Percentiles rank a stretch among this genome's conserved stretches.
These are phyloP conservation scores for Plasmodium malariae DNA, from an alignment of 169 alveolate genomes.

Conservation along the genomic window DNA sequence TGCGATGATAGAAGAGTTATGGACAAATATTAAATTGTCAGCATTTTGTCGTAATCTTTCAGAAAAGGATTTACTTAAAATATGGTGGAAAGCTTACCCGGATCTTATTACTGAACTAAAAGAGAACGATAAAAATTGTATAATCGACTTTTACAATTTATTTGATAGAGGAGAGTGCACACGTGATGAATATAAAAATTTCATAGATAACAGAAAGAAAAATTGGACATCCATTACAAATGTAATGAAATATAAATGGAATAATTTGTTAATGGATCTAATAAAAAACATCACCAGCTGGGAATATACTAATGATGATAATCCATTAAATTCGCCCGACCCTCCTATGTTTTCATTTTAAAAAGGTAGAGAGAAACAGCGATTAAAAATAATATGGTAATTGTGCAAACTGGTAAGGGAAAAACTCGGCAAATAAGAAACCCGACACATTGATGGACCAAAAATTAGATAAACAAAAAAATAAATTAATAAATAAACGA, in stretches of 20 bases:
- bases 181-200: conserved; percentile 13
- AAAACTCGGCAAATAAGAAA: no score
- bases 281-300: not conserved
- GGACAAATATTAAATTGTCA: conserved; percentile 1
- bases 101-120: conserved; percentile 15
- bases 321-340: no score
- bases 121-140: not conserved
- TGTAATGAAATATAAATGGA: conserved; percentile 11
- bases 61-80: not conserved
- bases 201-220: conserved; percentile 1
- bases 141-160: conserved; percentile 8
- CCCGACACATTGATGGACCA: no score
- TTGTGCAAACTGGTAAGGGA: no score
- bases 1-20: conserved; percentile 4
- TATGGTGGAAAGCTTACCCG: conserved; percentile 9
- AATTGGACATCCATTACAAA: not conserved
- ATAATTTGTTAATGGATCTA: not conserved
- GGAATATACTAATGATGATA: no score
- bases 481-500: no score
- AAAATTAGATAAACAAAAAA: no score
- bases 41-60: conserved; percentile 18
- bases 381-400: no score
- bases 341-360: no score
- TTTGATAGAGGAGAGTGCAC: conserved; percentile 26
- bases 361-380: no score